phyloP scores from a whole-genome alignment of 1,284 basidiomycete species.

The Boletus hoseneyae region DNA sequence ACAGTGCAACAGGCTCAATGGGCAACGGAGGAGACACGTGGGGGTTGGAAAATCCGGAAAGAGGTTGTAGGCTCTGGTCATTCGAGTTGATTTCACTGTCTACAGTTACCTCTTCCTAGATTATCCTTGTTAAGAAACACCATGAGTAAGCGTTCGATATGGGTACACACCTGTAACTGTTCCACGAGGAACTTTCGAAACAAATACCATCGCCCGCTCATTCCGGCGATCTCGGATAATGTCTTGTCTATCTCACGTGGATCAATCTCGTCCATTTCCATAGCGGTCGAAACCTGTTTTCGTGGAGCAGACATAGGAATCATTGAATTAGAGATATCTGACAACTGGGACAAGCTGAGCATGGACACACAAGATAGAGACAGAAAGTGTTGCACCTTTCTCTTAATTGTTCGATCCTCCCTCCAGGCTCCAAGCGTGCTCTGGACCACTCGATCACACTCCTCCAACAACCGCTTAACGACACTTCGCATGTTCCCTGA shows the following conservation, averaged over 20 bases:
- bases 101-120: slow-evolving; percentile 19
- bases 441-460: slow-evolving; percentile 83
- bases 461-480: slow-evolving; percentile 72
- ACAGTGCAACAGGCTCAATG: slow-evolving; percentile 18
- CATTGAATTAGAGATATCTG: slow-evolving; percentile 43
- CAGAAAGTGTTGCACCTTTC: slow-evolving; percentile 51
- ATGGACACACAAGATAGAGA: slow-evolving; percentile 2
- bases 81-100: slow-evolving; percentile 1
- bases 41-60: not conserved
- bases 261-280: slow-evolving; percentile 71
- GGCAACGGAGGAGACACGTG: not conserved
- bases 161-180: slow-evolving; percentile 52
- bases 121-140: slow-evolving; percentile 7
- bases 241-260: slow-evolving; percentile 89
- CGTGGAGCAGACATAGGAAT: slow-evolving; percentile 35
- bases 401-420: slow-evolving; percentile 75
- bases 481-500: slow-evolving; percentile 81
- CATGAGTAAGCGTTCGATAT: not conserved
- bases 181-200: slow-evolving; percentile 86
- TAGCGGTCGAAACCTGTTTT: slow-evolving; percentile 36
- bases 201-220: slow-evolving; percentile 89
- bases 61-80: slow-evolving; percentile 1
- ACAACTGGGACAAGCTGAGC: slow-evolving; percentile 37
- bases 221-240: slow-evolving; percentile 81
- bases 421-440: slow-evolving; percentile 84